Evolutionary conservation across 2,329 filamentous ascomycete genomes (phyloP), one percentile per base, ranked within the genome.

Genomic region (Teratosphaeria zuluensis): DNA sequence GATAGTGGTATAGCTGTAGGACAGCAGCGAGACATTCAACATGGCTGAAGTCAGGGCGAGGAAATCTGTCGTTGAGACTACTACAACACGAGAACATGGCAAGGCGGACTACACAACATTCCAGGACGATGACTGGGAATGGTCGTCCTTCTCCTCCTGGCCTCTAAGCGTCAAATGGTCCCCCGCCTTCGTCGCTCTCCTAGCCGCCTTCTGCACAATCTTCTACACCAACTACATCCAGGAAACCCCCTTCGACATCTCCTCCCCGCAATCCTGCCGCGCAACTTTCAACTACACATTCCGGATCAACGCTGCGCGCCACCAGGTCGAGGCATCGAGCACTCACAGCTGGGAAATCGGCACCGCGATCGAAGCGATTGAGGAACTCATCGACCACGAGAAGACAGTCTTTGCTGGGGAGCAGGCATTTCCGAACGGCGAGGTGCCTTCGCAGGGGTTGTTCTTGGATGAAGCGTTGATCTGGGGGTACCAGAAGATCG

Each of bases 291-390:
- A 69, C 56, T 67, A 65, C 59, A 59, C 58, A 21, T 69, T 68
- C 54, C 60, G 56, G 2, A 56, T 70, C 57, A 66, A 65, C 56
- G 67, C 66, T 16, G 67, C 63, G 1, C 55, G 64, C 38, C 56
- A 58, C 6, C 68, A 71, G 57, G 72, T 71, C 31, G 63, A 69
- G 53, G 56, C 62, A 9, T 64, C 72, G 8, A 69, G 75, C 24
- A 67, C 67, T 1, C 74, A 75, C 59, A 73, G 70, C 61, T 76
- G 74, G 75, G 76, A 78, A 61, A 74, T 73, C 51, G 74, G 73
- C 19, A 75, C 72, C 8, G 72, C 74, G 2, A 68, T 70, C 24
- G 69, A 78, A 67, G 75, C 75, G 2, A 68, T 75, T 1, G 67
- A 75, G 5, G 73, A 78, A 60, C 72, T 75, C 48, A 66, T 72